Evolutionary conservation across 2,329 filamentous ascomycete species (phyloP).

Genomic region (Aureobasidium subglaciale): DNA sequence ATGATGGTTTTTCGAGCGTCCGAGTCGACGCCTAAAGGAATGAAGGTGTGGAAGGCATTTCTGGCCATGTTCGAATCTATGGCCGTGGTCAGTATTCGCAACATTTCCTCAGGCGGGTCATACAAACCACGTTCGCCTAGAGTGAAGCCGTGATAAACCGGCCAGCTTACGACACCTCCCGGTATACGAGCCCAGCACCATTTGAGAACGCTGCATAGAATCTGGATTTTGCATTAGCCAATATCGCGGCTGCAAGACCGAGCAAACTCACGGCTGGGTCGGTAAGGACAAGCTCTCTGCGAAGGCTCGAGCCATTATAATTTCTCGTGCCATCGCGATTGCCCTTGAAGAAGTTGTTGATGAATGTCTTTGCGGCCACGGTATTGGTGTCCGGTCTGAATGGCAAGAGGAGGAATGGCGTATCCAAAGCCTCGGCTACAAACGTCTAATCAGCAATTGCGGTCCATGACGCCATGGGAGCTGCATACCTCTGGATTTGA

Average conservation of each 20-base stretch:
- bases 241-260: not conserved
- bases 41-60: constrained; percentile 93
- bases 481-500: constrained; percentile 85
- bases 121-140: constrained; percentile 79
- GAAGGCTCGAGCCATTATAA: constrained; percentile 60
- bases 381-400: constrained; percentile 91
- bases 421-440: constrained; percentile 63
- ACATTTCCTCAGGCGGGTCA: not conserved
- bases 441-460: constrained; percentile 12
- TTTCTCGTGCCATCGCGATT: constrained; percentile 51
- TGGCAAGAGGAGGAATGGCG: constrained; percentile 86
- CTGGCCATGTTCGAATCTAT: constrained; percentile 84
- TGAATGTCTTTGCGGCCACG: constrained; percentile 82
- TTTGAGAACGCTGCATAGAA: constrained; percentile 87
- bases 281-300: constrained; percentile 82
- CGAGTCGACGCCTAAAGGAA: constrained; percentile 86
- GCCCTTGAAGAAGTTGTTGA: constrained; percentile 84
- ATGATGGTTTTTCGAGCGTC: constrained; percentile 81
- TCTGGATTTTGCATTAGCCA: constrained; percentile 46
- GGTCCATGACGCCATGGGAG: not conserved
- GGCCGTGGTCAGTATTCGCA: constrained; percentile 16
- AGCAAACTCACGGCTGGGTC: constrained; percentile 70
- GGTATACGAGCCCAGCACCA: constrained; percentile 96
- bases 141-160: constrained; percentile 92
- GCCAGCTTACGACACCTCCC: constrained; percentile 91